phyloP scores from a whole-genome alignment of 352 stramenopile genomes.

The Globisporangium viniferum region DNA sequence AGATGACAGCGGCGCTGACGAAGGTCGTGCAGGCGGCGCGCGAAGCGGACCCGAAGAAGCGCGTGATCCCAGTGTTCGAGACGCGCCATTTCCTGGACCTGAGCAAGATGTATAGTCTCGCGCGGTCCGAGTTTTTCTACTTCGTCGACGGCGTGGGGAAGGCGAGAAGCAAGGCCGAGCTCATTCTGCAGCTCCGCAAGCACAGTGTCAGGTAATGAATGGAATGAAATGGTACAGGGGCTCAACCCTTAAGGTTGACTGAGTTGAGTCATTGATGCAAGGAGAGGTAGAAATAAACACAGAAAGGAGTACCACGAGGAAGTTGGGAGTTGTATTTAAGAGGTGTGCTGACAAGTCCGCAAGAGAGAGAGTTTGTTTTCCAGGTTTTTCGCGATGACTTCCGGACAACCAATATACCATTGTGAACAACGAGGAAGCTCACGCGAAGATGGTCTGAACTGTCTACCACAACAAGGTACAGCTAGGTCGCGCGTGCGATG shows the following conservation, averaged over 20 bases:
- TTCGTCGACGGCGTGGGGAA: conserved; percentile 51
- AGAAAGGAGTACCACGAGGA: neutral
- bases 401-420: neutral
- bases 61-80: conserved; percentile 54
- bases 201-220: conserved; percentile 3
- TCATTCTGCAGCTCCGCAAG: conserved; percentile 40
- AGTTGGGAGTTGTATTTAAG: neutral
- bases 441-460: too few relatives aligned
- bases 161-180: conserved; percentile 30
- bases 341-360: neutral
- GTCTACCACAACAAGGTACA: too few relatives aligned
- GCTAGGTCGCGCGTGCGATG: too few relatives aligned
- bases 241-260: too few relatives aligned
- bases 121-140: conserved; percentile 64
- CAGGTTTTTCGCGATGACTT: neutral
- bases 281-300: neutral
- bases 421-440: neutral
- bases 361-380: neutral
- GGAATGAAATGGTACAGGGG: neutral
- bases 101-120: conserved; percentile 73
- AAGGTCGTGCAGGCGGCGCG: conserved; percentile 36
- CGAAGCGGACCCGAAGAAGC: conserved; percentile 22
- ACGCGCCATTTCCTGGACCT: conserved; percentile 62
- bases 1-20: conserved; percentile 35
- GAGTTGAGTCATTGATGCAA: too few relatives aligned